Evolutionary conservation across 306 rosid species (phyloP).

Genomic region (Cicer yamashitae): DNA sequence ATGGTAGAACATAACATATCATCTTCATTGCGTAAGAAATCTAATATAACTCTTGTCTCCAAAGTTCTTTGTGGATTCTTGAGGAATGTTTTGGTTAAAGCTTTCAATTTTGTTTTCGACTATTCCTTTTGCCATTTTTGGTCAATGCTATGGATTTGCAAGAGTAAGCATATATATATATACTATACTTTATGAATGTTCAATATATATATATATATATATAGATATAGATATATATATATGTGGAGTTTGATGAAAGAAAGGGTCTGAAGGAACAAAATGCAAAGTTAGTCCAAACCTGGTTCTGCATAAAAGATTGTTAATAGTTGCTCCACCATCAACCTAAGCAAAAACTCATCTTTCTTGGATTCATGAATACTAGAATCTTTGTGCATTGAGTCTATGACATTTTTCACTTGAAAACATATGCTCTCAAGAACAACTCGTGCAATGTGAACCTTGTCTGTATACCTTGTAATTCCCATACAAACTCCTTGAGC

Average conservation of each 20-base stretch:
- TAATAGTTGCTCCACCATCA: conserved; percentile 90
- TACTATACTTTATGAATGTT: too few species aligned
- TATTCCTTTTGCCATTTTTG: too few species aligned
- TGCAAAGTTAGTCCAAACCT: conserved; percentile 60
- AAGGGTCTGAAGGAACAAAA: conserved; percentile 25
- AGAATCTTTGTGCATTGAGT: conserved; percentile 83
- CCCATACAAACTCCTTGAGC: conserved; percentile 92
- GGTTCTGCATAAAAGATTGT: conserved; percentile 89
- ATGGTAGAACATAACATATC: conserved; percentile 71
- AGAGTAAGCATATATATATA: too few species aligned
- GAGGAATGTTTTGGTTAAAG: conserved; percentile 49
- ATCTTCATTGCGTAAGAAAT: conserved; percentile 68
- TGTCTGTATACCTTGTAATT: conserved; percentile 76
- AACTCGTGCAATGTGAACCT: conserved; percentile 86
- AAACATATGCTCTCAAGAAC: conserved; percentile 93
- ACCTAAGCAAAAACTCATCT: conserved; percentile 71
- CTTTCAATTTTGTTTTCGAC: too few species aligned
- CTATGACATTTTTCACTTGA: conserved; percentile 87
- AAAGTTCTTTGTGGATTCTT: conserved; percentile 52
- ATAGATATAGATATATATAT: too few species aligned
- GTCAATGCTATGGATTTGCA: too few species aligned
- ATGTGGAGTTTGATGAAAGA: conserved; percentile 14
- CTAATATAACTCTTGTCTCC: conserved; percentile 63
- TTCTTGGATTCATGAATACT: conserved; percentile 41
- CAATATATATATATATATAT: too few species aligned